Evolutionary conservation across 78 protist genomes (phyloP).

Genomic region (Dictyostelium intermedium): DNA sequence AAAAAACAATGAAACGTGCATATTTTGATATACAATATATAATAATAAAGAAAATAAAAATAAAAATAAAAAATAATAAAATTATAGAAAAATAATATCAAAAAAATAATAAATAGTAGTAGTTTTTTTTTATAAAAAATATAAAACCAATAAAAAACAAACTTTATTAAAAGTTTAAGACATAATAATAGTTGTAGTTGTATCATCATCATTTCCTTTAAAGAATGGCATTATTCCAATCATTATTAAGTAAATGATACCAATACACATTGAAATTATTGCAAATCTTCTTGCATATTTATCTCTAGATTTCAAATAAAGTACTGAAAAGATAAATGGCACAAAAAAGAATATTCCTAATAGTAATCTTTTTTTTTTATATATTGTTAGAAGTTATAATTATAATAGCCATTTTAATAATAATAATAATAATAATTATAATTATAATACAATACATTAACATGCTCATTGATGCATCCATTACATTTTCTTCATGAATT

Average conservation of each 20-base stretch:
- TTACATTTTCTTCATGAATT: not conserved
- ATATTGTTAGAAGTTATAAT: no score
- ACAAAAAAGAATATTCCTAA: constrained; percentile 3
- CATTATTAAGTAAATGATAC: not conserved
- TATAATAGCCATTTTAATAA: no score
- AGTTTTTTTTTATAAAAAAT: no score
- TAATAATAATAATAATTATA: not conserved
- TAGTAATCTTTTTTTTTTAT: not conserved
- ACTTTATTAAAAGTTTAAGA: not conserved
- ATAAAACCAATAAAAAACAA: no score
- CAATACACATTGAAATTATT: not conserved
- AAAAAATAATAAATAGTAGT: no score
- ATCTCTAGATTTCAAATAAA: not conserved
- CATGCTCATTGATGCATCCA: not conserved
- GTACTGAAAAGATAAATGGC: not conserved
- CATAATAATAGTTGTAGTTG: not conserved
- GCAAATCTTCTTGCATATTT: constrained; percentile 17
- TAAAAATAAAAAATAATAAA: no score
- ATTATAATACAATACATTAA: not conserved
- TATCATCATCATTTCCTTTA: not conserved
- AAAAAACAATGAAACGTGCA: no score
- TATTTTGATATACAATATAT: no score
- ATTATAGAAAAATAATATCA: no score
- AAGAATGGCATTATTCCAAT: not conserved
- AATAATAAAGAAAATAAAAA: not conserved